These are phyloP conservation scores for Scedosporium apiospermum DNA, from an alignment of 2,329 filamentous ascomycete species.

Conservation along the genomic window DNA sequence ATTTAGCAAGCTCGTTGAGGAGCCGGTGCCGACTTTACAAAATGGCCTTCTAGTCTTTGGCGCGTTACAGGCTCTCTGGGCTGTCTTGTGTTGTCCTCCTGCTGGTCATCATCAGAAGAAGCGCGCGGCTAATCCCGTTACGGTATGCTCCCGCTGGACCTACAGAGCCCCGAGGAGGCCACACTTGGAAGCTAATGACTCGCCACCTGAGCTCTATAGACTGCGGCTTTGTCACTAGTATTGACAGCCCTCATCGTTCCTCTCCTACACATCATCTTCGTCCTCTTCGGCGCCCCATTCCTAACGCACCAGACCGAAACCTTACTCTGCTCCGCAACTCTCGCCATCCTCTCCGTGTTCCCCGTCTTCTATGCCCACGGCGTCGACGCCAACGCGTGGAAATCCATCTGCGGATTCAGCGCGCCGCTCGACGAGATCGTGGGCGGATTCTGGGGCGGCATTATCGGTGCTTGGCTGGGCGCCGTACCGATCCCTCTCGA, in stretches of 20 bases:
- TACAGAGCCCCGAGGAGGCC: not conserved
- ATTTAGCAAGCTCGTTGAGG: slow-evolving; percentile 58
- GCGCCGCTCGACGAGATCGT: slow-evolving; percentile 76
- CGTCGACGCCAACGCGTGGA: slow-evolving; percentile 62
- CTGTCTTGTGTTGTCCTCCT: slow-evolving; percentile 53
- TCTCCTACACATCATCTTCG: slow-evolving; percentile 49
- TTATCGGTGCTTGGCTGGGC: slow-evolving; percentile 82
- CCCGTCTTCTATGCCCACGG: slow-evolving; percentile 82
- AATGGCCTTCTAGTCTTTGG: slow-evolving; percentile 53
- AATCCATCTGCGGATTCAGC: slow-evolving; percentile 54
- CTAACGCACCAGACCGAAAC: slow-evolving; percentile 75
- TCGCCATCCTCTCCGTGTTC: slow-evolving; percentile 68
- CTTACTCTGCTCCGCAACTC: slow-evolving; percentile 68
- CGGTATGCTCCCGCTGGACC: not conserved
- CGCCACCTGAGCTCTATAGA: slow-evolving; percentile 20
- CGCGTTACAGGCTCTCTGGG: slow-evolving; percentile 54
- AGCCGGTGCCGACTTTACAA: slow-evolving; percentile 57
- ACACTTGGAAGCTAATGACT: not conserved
- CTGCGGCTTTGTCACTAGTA: slow-evolving; percentile 34
- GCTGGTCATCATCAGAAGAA: slow-evolving; percentile 33
- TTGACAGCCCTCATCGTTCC: slow-evolving; percentile 66
- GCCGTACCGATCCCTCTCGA: slow-evolving; percentile 93
- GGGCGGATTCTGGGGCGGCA: slow-evolving; percentile 68
- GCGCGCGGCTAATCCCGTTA: not conserved
- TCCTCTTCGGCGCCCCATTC: slow-evolving; percentile 87